Base-by-base conservation (phyloP, 768 basidiomycete genomes). In the Suillus clintonianus region DNA sequence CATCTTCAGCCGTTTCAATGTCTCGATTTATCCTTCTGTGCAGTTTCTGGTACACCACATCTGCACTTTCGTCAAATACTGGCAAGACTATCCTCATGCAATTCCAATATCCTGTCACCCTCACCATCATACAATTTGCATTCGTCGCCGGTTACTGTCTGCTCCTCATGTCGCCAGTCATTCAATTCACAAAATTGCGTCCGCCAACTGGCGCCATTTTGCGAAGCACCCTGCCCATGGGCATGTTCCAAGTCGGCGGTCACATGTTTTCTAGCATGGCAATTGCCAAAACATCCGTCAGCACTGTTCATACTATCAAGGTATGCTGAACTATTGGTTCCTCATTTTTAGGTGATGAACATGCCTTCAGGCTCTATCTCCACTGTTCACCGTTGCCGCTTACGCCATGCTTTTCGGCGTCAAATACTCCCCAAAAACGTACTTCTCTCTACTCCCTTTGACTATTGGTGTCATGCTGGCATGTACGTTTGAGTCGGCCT, bases 241-340 rank as follows among this genome's bases (percentile, higher is more conserved):
- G 95, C 27, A 84, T 92, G 65, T 99, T 99, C 75, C 97, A 99
- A 78, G 96, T 99, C 39, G 94, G 90, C 8, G 97, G 97, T 1
- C 97, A 99, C 74, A 94, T 99, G 71, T 98, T 97, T 75, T 95
- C 95, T 19, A 97, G 95, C 69, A 90, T 99, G 80, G 97, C 97
- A 13, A 99, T 98, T 60, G 94, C 95, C 56, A 84, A 95, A 58
- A 97, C 98, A 65, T 94, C 92, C 3, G 97, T 99, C 64, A 95
- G 92, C 80, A 99, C 97, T 0, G 95, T 98, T 15, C 97, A 99
- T 76, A 99, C 97, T 54, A 98, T 99, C 78, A 99, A 99, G 89
- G 97, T 97, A 83, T 56, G 54, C 56, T 43, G 13, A 11, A 61
- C 36, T 43, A 39, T 58, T 34, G 17, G 45, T 36, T 56, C 61